Evolutionary conservation across 257 asterid genomes (phyloP).

Genomic region (Lycium barbarum): DNA sequence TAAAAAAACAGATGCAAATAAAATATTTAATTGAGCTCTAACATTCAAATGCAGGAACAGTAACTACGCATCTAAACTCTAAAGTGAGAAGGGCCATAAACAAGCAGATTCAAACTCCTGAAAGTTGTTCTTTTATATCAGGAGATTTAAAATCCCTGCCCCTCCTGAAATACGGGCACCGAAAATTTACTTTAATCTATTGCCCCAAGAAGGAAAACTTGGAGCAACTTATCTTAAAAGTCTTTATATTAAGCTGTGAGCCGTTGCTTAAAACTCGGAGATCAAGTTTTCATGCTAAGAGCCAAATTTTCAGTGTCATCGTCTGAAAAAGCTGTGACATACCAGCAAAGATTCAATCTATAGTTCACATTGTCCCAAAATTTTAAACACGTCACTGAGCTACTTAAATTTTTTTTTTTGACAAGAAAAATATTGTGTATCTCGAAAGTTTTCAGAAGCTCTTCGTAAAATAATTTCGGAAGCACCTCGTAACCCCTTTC

Average conservation of each 20-base stretch:
- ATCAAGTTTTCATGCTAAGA: not conserved
- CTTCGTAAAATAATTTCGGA: not conserved
- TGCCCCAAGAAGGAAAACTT: conserved; percentile 2
- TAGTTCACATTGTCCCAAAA: not conserved
- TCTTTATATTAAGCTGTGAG: conserved; percentile 12
- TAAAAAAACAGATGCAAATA: not conserved
- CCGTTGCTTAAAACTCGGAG: not conserved
- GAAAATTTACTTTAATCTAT: not conserved
- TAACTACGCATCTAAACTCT: not conserved
- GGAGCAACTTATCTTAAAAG: not conserved
- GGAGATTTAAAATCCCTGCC: not conserved
- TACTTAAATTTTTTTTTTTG: too few relatives aligned
- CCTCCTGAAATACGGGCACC: not conserved
- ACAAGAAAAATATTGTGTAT: not conserved
- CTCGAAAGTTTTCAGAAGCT: not conserved
- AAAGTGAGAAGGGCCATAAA: conserved; percentile 13
- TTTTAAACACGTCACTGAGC: not conserved
- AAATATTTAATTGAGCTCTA: not conserved
- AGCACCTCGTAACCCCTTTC: not conserved
- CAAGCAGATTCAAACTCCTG: conserved; percentile 9
- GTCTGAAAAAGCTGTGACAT: not conserved
- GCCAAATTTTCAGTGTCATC: not conserved
- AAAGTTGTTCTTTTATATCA: not conserved
- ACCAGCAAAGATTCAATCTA: not conserved
- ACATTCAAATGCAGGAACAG: not conserved